Base-by-base conservation (phyloP, 2,329 filamentous ascomycete genomes). In the Neonectria coccinea region DNA sequence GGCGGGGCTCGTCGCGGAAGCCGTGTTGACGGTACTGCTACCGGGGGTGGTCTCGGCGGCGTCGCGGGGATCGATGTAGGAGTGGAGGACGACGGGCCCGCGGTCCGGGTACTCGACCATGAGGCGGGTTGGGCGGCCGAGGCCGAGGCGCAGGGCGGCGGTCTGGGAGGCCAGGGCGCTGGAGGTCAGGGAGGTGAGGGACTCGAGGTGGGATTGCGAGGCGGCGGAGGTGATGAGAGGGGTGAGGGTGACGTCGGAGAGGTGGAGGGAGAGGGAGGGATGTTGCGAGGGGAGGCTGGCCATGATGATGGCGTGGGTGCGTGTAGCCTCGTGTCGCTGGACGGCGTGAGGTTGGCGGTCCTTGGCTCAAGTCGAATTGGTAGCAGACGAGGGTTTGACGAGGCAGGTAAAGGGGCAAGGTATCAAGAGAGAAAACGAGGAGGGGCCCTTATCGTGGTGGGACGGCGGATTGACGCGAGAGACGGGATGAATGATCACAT, bases 181-280 rank as follows among this genome's bases (percentile, higher is more conserved):
- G 50, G 82, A 81, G 33, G 87, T 82, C 45, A 89, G 82, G 5
- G 80, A 75, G 7, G 84, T 82, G 56, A 90, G 82, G n/a, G 85
- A 80, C 56, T 83, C 79, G 62, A 83, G 80, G 59, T 83, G 81
- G 7, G 77, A 75, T 57, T 77, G 76, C 22, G 80, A 79, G 56
- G 77, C 79, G 62, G 84, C 82, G 29, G 85, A 86, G 20, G 84
- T 85, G 73, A 89, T 82, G 68, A 90, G 82, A 33, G 87, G 86
- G 5, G 85, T 86, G 68, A 87, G 82, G 64, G 84, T 79, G 64
- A 82, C 79, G 80, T 89, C 87, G 68, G 85, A 82, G 64, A 89
- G 83, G 80, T 88, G 85, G 66, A 88, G 80, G 69, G 84, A 80
- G 57, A 88, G 81, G 63, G 79, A 76, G 39, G 85, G 85, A 75